Base-by-base conservation (phyloP, 2,329 filamentous ascomycete species). In the Penicillium sp. region DNA sequence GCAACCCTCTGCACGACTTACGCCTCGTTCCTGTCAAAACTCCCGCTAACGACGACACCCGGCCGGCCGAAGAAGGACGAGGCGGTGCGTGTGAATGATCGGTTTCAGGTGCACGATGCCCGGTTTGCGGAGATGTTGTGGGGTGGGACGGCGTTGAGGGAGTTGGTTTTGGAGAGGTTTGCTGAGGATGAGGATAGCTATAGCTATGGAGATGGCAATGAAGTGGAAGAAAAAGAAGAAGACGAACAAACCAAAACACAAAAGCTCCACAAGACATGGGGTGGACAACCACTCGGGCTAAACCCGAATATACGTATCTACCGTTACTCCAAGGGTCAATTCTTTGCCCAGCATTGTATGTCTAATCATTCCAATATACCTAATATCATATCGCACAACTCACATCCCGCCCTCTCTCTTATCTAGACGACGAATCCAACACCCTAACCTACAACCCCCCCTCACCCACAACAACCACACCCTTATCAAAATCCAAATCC, bases 241-340 rank as follows among this genome's bases (percentile, higher is more conserved):
- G 62, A 70, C 49, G 63, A 61, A 12, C 53, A 60, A 0, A 38
- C 56, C 12, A 22, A 63, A 4, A 58, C 57, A 19, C 49, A 56
- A 17, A 62, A 51, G 26, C 54, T 61, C 15, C 56, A 42, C n/a
- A 70, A 78, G 26, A 72, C 82, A 51, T 97, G 92, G 91, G 92
- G 91, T 60, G 93, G 93, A 30, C 85, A 92, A 54, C 87, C 91
- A 0, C 80, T 96, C n/a, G 93, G 93, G 0, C 79, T 97, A 62
- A 97, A 92, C 76, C 88, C 91, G 9, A 96, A 96, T 68, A 96
- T 97, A 59, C 85, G 94, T 37, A 87, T 97, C 33, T 97, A 97
- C 79, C 86, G 93, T 24, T 97, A 97, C 77, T 86, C 85, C 0
- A 86, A 89, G 67, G 92, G 91, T 0, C 93, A 97, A 74, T 97